Percentiles rank a stretch among this genome's conserved stretches.
Conservation (phyloP, 371 early-diverging fungal species). For the Mortierella sp. region DNA sequence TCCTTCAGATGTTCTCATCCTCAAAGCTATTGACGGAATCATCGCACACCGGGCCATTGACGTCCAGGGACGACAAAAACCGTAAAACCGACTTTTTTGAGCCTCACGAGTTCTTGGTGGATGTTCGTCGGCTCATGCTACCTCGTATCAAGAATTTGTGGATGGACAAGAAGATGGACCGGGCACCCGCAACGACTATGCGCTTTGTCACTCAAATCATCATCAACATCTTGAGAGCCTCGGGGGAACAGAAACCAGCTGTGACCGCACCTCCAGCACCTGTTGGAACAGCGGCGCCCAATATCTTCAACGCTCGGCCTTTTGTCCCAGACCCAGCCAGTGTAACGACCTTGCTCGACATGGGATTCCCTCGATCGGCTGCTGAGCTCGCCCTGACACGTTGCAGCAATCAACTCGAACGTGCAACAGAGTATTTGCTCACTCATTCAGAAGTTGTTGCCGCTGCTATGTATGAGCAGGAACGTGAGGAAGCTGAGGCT, state of each 20-base stretch:
- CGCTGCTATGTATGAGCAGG: constrained; percentile 45
- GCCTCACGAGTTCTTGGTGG: constrained; percentile 73
- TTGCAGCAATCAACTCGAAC: constrained; percentile 80
- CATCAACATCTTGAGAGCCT: constrained; percentile 74
- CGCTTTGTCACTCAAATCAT: constrained; percentile 66
- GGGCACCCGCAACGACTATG: too few relatives aligned
- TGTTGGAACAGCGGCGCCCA: constrained; percentile 29
- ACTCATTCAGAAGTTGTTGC: constrained; percentile 75
- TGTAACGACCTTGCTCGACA: constrained; percentile 81
- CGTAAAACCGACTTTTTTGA: constrained; percentile 68
- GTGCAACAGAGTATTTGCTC: constrained; percentile 92
- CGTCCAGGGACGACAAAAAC: constrained; percentile 65
- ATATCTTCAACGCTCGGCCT: constrained; percentile 51
- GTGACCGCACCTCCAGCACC: constrained; percentile 16
- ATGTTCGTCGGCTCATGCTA: constrained; percentile 64
- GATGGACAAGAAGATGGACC: constrained; percentile 53
- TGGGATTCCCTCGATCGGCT: constrained; percentile 89
- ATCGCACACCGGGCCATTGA: constrained; percentile 65
- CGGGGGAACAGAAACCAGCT: constrained; percentile 66
- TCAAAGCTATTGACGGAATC: constrained; percentile 75
- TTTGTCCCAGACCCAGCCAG: constrained; percentile 67
- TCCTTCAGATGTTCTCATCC: constrained; percentile 68
- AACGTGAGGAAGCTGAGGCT: too few relatives aligned
- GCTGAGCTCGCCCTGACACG: constrained; percentile 85
- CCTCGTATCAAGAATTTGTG: constrained; percentile 65